Conservation (phyloP, 2,329 filamentous ascomycete genomes). For the Colletotrichum higginsianum region DNA sequence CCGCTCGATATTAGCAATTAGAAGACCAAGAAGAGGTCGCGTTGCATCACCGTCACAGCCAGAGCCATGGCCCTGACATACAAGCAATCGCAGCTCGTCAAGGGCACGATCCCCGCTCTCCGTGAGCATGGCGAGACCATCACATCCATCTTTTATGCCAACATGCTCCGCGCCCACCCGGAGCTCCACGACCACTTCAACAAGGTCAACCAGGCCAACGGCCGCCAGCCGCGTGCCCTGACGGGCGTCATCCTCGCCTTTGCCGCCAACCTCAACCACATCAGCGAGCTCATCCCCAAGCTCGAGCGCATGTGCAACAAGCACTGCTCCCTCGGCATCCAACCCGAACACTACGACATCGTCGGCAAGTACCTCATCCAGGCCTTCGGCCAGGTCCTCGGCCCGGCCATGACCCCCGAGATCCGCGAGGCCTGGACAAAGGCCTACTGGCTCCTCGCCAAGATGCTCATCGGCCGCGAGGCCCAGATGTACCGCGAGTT, state of each 20-base stretch:
- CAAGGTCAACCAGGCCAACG: slow-evolving; percentile 46
- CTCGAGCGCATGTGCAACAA: slow-evolving; percentile 77
- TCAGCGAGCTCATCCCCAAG: slow-evolving; percentile 67
- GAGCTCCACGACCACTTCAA: slow-evolving; percentile 81
- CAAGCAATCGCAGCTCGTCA: slow-evolving; percentile 75
- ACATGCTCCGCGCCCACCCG: slow-evolving; percentile 76
- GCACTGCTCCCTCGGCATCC: slow-evolving; percentile 79
- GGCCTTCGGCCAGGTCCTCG: slow-evolving; percentile 78
- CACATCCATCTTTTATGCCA: slow-evolving; percentile 80
- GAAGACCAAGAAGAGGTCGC: neutral
- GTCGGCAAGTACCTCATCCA: slow-evolving; percentile 79
- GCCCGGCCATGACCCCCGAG: slow-evolving; percentile 74
- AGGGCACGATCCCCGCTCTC: slow-evolving; percentile 79
- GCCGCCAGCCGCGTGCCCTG: slow-evolving; percentile 46
- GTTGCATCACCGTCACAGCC: neutral
- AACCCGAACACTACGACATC: slow-evolving; percentile 78
- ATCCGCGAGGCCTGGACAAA: slow-evolving; percentile 78
- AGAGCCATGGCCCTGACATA: slow-evolving; percentile 59
- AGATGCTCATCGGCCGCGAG: slow-evolving; percentile 79
- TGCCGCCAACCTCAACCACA: slow-evolving; percentile 78
- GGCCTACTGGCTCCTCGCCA: slow-evolving; percentile 81
- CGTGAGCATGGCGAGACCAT: slow-evolving; percentile 78
- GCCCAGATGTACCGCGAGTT: slow-evolving; percentile 73
- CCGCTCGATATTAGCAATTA: neutral
- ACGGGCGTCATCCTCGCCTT: slow-evolving; percentile 73